Evolutionary conservation across 371 early-diverging fungal genomes (phyloP).

Genomic region (Actinomortierella ambigua): DNA sequence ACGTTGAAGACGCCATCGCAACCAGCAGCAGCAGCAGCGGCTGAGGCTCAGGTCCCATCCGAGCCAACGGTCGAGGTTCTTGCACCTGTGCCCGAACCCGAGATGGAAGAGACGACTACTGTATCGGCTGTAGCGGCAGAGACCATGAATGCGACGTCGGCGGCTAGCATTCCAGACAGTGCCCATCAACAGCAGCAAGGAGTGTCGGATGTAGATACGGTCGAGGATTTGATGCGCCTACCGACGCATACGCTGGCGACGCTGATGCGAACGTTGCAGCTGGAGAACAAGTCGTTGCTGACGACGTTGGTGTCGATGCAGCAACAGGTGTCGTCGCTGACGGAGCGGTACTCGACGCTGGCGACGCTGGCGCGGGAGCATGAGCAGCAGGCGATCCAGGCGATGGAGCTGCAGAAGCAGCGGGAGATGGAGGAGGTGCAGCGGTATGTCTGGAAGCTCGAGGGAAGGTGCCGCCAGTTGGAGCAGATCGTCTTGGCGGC

Average conservation of each 20-base stretch:
- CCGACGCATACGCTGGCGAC: slow-evolving; percentile 41
- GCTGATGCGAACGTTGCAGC: slow-evolving; percentile 52
- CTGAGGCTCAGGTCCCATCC: too few relatives aligned
- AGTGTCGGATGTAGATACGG: background rate
- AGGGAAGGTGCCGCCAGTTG: slow-evolving; percentile 45
- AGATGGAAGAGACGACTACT: background rate
- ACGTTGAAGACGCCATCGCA: slow-evolving; percentile 2
- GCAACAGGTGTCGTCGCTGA: slow-evolving; percentile 57
- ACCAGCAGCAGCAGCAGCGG: too few relatives aligned
- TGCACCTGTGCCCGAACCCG: slow-evolving; percentile 1
- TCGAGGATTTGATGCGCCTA: slow-evolving; percentile 36
- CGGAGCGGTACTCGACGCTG: slow-evolving; percentile 51
- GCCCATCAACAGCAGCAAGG: background rate
- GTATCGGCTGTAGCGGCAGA: background rate
- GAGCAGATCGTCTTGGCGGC: slow-evolving; percentile 34
- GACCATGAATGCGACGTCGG: background rate
- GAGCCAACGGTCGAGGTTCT: background rate
- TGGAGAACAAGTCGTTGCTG: slow-evolving; percentile 54
- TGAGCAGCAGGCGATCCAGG: slow-evolving; percentile 53
- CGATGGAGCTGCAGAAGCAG: slow-evolving; percentile 55
- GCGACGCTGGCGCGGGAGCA: slow-evolving; percentile 55
- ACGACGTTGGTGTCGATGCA: slow-evolving; percentile 54
- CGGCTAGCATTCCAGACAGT: background rate
- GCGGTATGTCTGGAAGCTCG: slow-evolving; percentile 50
- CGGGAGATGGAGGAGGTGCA: slow-evolving; percentile 59